Evolutionary conservation across 805 yeast species (phyloP), one percentile per base, ranked within the genome.

Genomic region (Dipodascopsis uninucleata): DNA sequence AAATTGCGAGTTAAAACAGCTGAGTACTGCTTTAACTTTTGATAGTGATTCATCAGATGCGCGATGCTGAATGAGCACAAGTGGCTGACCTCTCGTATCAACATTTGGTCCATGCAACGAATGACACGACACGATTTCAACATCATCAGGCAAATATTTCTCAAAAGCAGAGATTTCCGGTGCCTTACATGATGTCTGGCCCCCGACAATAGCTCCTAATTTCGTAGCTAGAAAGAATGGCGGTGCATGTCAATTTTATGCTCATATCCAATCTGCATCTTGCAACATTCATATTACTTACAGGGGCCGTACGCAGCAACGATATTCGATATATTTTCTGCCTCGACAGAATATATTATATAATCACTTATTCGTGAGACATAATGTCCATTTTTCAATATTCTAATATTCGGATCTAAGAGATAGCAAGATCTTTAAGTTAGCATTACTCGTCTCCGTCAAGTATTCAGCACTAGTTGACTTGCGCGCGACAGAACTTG

Each of bases 71-170:
- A 93, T 84, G 12, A 93, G 65, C 3, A 90, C 97, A 56, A 93
- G 69, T 0, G 98, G 97, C 65, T 93, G 97, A 2, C 96, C 96
- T 5, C 80, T 78, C 0, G 97, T 77, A 58, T 82, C 78, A 21
- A 93, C 96, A 47, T 75, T 79, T 3, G 98, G 97, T 0, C 98
- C 98, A 67, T 93, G 98, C 50, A 93, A 70, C 0, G 97, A 88
- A 62, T 93, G 98, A 20, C 94, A 75, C 1, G 94, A 76, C 9
- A 93, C 77, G 21, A 93, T 90, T 35, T 85, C 84, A 3, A 79
- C 82, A 66, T 93, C 97, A 0, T 58, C 47, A 0, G 97, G 97
- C 25, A 87, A 63, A 55, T 75, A 67, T 35, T 71, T 69, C 57
- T 88, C 96, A 62, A 93, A 85, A 0, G 97, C 96, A 12, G 66